A percentile compares a stretch with the other conserved stretches of the same genome.
Evolutionary conservation across 2,329 filamentous ascomycete genomes (phyloP).

Genomic region (Pseudogymnoascus sp.): DNA sequence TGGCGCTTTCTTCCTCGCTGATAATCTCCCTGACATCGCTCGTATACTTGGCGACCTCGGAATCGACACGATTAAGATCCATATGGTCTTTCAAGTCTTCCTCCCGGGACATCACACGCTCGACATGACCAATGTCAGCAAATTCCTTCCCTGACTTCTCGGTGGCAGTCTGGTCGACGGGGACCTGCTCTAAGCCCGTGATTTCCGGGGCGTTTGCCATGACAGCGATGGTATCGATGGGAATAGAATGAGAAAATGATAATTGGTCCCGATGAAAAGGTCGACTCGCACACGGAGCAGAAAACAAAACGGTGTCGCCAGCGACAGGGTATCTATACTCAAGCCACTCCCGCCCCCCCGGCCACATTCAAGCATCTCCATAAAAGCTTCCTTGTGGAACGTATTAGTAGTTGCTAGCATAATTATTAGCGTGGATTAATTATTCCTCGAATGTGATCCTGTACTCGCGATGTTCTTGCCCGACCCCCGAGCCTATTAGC

Average conservation of each 20-base stretch:
- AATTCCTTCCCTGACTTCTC: background rate
- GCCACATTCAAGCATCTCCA: background rate
- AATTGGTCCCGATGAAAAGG: background rate
- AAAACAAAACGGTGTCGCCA: background rate
- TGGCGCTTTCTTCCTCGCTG: slow-evolving; percentile 47
- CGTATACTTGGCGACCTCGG: slow-evolving; percentile 63
- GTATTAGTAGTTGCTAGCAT: background rate
- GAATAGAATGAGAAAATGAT: background rate
- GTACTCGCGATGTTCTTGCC: background rate
- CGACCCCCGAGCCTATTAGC: background rate
- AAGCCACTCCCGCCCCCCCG: background rate
- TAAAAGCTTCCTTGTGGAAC: slow-evolving; percentile 1
- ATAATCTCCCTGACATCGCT: slow-evolving; percentile 48
- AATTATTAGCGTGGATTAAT: background rate
- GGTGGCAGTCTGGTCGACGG: background rate
- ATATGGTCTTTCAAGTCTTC: slow-evolving; percentile 42
- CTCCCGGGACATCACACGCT: slow-evolving; percentile 36
- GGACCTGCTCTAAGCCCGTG: background rate
- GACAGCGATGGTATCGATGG: background rate
- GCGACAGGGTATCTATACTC: background rate
- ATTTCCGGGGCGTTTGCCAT: slow-evolving; percentile 3
- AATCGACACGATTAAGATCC: slow-evolving; percentile 54
- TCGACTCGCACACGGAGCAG: background rate
- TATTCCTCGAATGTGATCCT: slow-evolving; percentile 1
- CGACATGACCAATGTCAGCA: slow-evolving; percentile 34